phyloP scores from a whole-genome alignment of 2,329 filamentous ascomycete species.

The Zarea fungicola region DNA sequence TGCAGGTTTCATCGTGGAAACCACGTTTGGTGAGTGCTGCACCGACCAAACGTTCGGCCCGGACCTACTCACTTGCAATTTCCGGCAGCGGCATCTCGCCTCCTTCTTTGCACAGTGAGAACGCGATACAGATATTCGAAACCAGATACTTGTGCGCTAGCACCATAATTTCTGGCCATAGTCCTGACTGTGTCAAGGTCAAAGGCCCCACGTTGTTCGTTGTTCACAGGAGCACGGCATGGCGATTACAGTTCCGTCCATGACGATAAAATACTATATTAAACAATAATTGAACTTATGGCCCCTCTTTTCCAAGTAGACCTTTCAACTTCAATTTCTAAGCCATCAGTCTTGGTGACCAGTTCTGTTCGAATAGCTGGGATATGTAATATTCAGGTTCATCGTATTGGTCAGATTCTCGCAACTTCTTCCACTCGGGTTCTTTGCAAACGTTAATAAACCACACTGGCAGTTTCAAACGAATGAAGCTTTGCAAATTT shows the following conservation, averaged over 20 bases:
- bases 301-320: not conserved
- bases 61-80: no score
- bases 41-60: no score
- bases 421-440: constrained; percentile 41
- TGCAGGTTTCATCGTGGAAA: no score
- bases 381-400: constrained; percentile 56
- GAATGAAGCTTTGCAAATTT: not conserved
- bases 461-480: not conserved
- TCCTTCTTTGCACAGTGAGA: no score
- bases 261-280: not conserved
- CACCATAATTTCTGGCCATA: no score
- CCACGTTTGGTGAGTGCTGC: no score
- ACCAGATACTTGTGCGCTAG: no score
- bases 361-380: constrained; percentile 53
- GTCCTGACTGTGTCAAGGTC: no score
- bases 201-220: no score
- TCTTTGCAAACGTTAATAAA: constrained; percentile 19
- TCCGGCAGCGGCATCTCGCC: no score
- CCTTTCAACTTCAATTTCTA: not conserved
- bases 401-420: constrained; percentile 41
- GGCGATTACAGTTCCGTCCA: not conserved
- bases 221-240: no score
- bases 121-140: no score
- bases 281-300: not conserved
- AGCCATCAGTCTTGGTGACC: constrained; percentile 29